These are phyloP conservation scores for Mycena chlorophos DNA, from an alignment of 768 basidiomycete species.

Conservation along the genomic window DNA sequence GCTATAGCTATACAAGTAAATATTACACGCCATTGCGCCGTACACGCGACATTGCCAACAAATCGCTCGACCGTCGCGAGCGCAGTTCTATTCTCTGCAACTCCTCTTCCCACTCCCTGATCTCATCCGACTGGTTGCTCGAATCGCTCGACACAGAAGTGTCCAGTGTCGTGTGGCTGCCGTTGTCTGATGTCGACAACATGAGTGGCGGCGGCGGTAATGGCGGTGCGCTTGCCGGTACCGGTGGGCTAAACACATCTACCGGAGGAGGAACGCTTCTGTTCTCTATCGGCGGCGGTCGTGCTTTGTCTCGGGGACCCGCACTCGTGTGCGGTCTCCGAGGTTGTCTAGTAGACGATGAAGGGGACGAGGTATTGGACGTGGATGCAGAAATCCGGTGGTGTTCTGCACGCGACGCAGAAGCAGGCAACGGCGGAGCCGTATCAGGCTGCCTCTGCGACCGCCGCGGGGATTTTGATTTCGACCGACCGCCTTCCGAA, in stretches of 20 bases:
- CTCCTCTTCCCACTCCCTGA: conserved; percentile 79
- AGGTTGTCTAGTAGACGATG: conserved; percentile 33
- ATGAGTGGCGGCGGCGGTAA: conserved; percentile 16
- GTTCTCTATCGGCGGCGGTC: conserved; percentile 20
- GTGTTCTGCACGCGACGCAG: conserved; percentile 32
- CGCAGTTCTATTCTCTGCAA: conserved; percentile 66
- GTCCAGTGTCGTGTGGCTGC: conserved; percentile 36
- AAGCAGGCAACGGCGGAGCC: conserved; percentile 39
- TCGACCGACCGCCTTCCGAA: conserved; percentile 39
- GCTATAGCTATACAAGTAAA: background rate
- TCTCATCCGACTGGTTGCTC: conserved; percentile 35
- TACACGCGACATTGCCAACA: conserved; percentile 29
- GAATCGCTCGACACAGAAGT: conserved; percentile 31
- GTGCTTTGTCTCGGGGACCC: conserved; percentile 61
- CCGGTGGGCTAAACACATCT: background rate
- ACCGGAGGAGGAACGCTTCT: background rate
- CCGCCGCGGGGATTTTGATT: conserved; percentile 59
- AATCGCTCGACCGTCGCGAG: conserved; percentile 55
- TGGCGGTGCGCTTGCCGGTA: conserved; percentile 9
- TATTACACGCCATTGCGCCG: background rate
- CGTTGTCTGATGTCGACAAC: conserved; percentile 30
- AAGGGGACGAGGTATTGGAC: conserved; percentile 27
- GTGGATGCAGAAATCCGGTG: conserved; percentile 23
- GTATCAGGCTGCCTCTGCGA: conserved; percentile 36
- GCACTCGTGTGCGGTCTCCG: conserved; percentile 74